Conservation (phyloP, 2,329 filamentous ascomycete species). For the Sporothrix inflata region DNA sequence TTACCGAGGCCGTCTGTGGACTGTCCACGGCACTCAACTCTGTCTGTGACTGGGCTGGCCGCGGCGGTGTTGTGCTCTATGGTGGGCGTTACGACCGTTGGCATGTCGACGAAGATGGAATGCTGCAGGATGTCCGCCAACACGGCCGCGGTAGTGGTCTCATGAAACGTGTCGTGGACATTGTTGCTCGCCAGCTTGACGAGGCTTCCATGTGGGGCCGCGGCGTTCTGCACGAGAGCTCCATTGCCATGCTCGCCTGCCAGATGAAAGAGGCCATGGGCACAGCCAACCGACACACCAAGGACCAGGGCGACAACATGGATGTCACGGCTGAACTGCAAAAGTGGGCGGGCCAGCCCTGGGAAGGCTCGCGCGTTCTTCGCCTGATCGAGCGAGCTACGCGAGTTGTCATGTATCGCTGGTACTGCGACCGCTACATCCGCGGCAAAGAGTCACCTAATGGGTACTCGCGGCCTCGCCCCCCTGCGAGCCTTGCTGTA, state of each 20-base stretch:
- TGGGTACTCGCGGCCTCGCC: conserved; percentile 71
- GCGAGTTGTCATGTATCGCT: conserved; percentile 76
- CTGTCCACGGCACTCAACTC: conserved; percentile 94
- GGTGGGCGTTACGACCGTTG: conserved; percentile 79
- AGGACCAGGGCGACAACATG: conserved; percentile 33
- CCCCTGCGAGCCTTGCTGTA: conserved; percentile 73
- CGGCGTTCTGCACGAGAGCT: conserved; percentile 64
- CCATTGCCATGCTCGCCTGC: conserved; percentile 55
- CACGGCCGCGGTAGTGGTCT: conserved; percentile 71
- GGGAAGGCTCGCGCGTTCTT: conserved; percentile 86
- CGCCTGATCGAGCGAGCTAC: conserved; percentile 83
- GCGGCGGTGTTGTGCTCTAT: conserved; percentile 81
- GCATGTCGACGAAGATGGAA: conserved; percentile 86
- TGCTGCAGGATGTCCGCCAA: conserved; percentile 73
- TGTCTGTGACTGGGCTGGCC: conserved; percentile 90
- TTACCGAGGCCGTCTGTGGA: conserved; percentile 95
- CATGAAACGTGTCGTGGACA: conserved; percentile 86
- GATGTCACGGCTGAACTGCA: conserved; percentile 49
- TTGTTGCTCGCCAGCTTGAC: conserved; percentile 83
- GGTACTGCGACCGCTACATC: conserved; percentile 84
- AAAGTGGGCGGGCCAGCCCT: conserved; percentile 72
- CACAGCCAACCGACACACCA: not conserved
- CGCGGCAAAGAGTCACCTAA: conserved; percentile 58
- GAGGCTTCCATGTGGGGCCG: conserved; percentile 87
- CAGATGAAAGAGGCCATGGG: conserved; percentile 48